phyloP scores from a whole-genome alignment of 1,284 basidiomycete genomes.

The Psilocybe mexicana region DNA sequence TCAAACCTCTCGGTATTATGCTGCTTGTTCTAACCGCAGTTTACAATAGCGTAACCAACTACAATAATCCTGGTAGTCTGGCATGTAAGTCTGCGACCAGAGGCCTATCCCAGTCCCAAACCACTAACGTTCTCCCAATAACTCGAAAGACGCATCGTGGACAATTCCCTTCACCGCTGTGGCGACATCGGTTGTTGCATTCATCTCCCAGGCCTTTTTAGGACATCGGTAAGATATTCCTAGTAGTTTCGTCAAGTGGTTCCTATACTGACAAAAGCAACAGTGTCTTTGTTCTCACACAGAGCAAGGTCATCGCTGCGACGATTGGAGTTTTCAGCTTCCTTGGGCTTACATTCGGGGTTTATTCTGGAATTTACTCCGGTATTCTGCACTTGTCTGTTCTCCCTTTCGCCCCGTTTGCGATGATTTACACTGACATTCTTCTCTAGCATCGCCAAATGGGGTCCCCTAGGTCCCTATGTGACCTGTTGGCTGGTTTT shows the following conservation, averaged over 20 bases:
- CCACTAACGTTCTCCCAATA: not conserved
- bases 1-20: not conserved
- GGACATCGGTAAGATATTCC: constrained; percentile 37
- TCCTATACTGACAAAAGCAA: not conserved
- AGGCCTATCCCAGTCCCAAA: not conserved
- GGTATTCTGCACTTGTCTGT: constrained; percentile 40
- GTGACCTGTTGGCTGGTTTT: constrained; percentile 42
- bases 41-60: constrained; percentile 41
- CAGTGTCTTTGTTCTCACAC: constrained; percentile 37
- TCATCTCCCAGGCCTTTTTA: constrained; percentile 45
- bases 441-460: constrained; percentile 28
- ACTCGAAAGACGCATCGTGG: constrained; percentile 38
- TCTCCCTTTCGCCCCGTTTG: not conserved
- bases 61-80: constrained; percentile 36
- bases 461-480: constrained; percentile 25
- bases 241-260: not conserved
- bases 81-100: constrained; percentile 26
- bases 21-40: not conserved
- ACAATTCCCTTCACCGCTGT: constrained; percentile 46
- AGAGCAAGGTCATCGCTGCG: constrained; percentile 33
- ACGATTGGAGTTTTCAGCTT: constrained; percentile 35
- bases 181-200: constrained; percentile 42
- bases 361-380: constrained; percentile 37
- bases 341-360: constrained; percentile 38
- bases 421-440: not conserved